Percentiles rank a stretch among this genome's conserved stretches.
Evolutionary conservation across 2,329 filamentous ascomycete genomes (phyloP).

Genomic region (Fusarium keratoplasticum): DNA sequence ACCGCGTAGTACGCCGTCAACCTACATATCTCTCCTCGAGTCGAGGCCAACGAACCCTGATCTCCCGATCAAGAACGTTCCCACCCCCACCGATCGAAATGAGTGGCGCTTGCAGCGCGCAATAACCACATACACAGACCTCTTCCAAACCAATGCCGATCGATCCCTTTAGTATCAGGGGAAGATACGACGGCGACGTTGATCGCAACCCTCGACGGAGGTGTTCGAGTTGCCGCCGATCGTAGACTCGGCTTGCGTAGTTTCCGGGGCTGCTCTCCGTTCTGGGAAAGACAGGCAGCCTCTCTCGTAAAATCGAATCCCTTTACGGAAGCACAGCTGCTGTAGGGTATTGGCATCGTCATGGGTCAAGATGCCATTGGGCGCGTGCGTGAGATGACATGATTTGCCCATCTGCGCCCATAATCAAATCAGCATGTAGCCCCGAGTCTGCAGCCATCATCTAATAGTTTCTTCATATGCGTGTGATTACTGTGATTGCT

Average conservation of each 20-base stretch:
- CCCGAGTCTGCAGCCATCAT: neutral
- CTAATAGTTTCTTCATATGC: neutral
- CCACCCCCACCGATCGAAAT: constrained; percentile 30
- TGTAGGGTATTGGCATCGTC: constrained; percentile 22
- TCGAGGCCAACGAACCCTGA: constrained; percentile 7
- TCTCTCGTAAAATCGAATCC: neutral
- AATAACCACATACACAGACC: neutral
- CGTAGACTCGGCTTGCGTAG: neutral
- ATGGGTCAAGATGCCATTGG: neutral
- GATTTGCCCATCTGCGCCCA: neutral
- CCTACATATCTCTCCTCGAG: neutral
- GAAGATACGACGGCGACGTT: neutral
- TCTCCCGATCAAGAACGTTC: neutral
- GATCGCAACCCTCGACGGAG: neutral
- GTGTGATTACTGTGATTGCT: neutral
- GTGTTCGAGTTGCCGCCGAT: constrained; percentile 1
- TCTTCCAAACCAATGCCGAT: constrained; percentile 16
- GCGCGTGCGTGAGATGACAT: neutral
- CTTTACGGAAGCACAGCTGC: neutral
- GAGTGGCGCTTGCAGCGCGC: constrained; percentile 32
- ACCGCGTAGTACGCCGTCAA: neutral
- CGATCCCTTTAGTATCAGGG: constrained; percentile 2
- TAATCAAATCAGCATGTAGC: neutral
- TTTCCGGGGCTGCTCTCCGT: neutral
- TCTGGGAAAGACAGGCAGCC: constrained; percentile 11